phyloP scores from a whole-genome alignment of 2,329 filamentous ascomycete genomes.

The Westerdykella ornata region DNA sequence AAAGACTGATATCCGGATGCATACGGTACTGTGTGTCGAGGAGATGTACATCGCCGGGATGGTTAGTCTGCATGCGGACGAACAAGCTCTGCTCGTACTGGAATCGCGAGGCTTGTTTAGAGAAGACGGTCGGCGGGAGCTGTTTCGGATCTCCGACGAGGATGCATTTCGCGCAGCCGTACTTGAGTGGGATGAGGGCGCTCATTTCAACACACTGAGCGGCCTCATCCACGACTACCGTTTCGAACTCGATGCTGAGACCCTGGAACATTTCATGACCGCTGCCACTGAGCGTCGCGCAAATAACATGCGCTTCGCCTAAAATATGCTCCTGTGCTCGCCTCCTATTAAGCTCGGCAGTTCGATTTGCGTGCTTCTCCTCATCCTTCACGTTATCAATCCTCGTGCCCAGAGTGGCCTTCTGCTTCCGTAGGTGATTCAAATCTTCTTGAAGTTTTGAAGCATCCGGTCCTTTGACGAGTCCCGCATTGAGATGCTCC shows the following conservation, averaged over 20 bases:
- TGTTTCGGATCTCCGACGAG: slow-evolving; percentile 97
- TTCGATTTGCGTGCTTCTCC: slow-evolving; percentile 72
- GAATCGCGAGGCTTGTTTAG: slow-evolving; percentile 82
- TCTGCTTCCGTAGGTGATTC: slow-evolving; percentile 68
- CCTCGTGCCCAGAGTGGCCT: slow-evolving; percentile 66
- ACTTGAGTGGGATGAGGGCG: slow-evolving; percentile 93
- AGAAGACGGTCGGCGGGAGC: slow-evolving; percentile 89
- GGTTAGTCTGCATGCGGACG: slow-evolving; percentile 93
- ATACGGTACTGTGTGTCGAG: slow-evolving; percentile 98
- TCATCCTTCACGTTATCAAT: slow-evolving; percentile 86
- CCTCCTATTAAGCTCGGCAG: slow-evolving; percentile 77
- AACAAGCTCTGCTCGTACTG: slow-evolving; percentile 98
- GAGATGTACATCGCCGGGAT: slow-evolving; percentile 80
- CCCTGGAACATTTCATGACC: slow-evolving; percentile 97
- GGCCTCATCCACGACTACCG: slow-evolving; percentile 95
- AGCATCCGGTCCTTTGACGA: slow-evolving; percentile 56
- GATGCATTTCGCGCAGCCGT: slow-evolving; percentile 93
- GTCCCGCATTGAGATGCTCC: slow-evolving; percentile 57
- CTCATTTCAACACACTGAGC: slow-evolving; percentile 97
- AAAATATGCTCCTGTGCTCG: slow-evolving; percentile 86
- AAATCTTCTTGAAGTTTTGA: slow-evolving; percentile 67
- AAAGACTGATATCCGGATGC: slow-evolving; percentile 92
- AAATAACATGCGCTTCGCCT: slow-evolving; percentile 84
- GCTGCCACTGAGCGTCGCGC: slow-evolving; percentile 88
- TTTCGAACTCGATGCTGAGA: slow-evolving; percentile 93